Evolutionary conservation across 768 basidiomycete species (phyloP).

Genomic region (Leccinum longicurvipes): DNA sequence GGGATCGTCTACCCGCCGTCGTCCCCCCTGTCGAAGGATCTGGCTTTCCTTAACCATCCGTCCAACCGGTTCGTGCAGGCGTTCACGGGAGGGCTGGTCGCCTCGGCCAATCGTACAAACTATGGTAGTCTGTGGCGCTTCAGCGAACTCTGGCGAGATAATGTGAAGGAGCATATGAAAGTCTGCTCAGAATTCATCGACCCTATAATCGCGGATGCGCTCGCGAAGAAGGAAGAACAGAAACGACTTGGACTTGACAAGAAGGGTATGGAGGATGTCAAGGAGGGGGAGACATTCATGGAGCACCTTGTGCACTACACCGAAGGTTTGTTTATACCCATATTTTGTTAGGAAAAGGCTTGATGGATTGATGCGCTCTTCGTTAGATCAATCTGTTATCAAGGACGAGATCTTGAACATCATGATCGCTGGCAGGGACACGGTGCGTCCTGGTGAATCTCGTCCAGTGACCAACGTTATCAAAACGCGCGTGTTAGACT

Average conservation of each 20-base stretch:
- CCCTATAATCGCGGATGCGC: conserved; percentile 43
- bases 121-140: conserved; percentile 45
- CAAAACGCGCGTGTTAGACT: conserved; percentile 19
- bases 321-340: conserved; percentile 38
- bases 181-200: conserved; percentile 47
- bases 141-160: conserved; percentile 42
- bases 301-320: conserved; percentile 55
- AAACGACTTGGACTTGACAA: conserved; percentile 6
- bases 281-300: conserved; percentile 44
- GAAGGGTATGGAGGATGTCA: conserved; percentile 23
- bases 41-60: conserved; percentile 26
- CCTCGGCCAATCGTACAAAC: conserved; percentile 30
- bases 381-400: conserved; percentile 21
- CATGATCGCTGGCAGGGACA: conserved; percentile 40
- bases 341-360: neutral
- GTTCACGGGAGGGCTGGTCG: conserved; percentile 36
- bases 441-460: conserved; percentile 26
- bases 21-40: conserved; percentile 21
- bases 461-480: neutral
- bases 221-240: conserved; percentile 33
- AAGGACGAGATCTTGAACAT: conserved; percentile 28
- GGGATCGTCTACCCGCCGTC: conserved; percentile 35
- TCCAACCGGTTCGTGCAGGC: conserved; percentile 38
- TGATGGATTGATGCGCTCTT: neutral
- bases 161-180: conserved; percentile 35